phyloP scores from a whole-genome alignment of 352 stramenopile species.

The Pythium sukuiense region DNA sequence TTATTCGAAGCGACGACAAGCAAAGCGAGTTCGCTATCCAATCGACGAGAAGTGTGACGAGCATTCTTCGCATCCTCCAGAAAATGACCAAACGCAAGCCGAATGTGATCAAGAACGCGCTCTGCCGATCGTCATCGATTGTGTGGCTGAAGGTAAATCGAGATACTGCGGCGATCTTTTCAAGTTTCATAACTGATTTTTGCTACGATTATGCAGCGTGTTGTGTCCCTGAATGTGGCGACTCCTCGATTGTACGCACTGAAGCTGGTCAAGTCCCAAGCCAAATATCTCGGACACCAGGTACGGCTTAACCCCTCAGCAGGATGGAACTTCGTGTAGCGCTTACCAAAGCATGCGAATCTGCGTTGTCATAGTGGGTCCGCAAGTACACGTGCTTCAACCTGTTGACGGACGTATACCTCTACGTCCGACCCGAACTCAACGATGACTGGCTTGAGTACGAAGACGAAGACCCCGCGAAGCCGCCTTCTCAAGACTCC shows the following conservation, averaged over 20 bases:
- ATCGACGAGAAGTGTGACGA: constrained; percentile 71
- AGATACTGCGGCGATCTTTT: too few species aligned
- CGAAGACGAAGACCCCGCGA: constrained; percentile 79
- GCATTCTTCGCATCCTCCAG: constrained; percentile 74
- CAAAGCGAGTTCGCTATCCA: constrained; percentile 71
- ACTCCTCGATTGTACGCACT: constrained; percentile 71
- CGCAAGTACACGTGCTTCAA: constrained; percentile 85
- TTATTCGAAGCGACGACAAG: constrained; percentile 62
- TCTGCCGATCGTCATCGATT: constrained; percentile 73
- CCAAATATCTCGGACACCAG: constrained; percentile 78
- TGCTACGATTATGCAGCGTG: constrained; percentile 35
- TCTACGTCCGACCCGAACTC: constrained; percentile 73
- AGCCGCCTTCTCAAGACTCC: constrained; percentile 64
- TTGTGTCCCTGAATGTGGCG: constrained; percentile 67
- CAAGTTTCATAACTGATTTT: constrained; percentile 4
- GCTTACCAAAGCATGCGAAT: too few species aligned
- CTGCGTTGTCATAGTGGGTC: constrained; percentile 49
- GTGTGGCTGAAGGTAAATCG: constrained; percentile 71
- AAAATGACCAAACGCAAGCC: constrained; percentile 86
- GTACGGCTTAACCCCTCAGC: constrained; percentile 26
- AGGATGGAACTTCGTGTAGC: too few species aligned
- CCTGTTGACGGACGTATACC: constrained; percentile 75
- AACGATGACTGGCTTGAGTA: constrained; percentile 82
- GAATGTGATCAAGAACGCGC: constrained; percentile 81
- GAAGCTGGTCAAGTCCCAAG: constrained; percentile 86